These are phyloP conservation scores for Ormosia semicastrata DNA, from an alignment of 306 rosid species.

Conservation along the genomic window DNA sequence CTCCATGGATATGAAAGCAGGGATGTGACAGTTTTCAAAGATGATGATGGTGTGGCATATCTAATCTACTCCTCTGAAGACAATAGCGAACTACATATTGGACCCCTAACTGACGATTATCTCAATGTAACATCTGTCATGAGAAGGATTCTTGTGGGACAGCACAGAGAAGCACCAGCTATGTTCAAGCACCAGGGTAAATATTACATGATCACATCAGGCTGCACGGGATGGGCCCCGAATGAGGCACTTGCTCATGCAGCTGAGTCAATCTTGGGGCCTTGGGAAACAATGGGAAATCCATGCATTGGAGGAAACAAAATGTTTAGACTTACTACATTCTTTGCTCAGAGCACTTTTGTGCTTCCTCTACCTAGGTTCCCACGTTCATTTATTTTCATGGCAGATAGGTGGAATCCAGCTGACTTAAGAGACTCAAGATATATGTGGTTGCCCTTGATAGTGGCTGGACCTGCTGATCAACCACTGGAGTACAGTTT, in stretches of 20 bases:
- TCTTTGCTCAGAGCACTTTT: conserved; percentile 86
- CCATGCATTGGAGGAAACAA: conserved; percentile 90
- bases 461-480: conserved; percentile 74
- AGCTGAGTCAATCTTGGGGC: conserved; percentile 80
- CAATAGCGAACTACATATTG: conserved; percentile 79
- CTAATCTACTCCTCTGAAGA: conserved; percentile 84
- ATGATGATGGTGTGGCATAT: conserved; percentile 79
- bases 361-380: conserved; percentile 65
- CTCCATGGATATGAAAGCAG: conserved; percentile 88
- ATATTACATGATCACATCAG: conserved; percentile 95
- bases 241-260: conserved; percentile 85
- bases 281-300: conserved; percentile 92
- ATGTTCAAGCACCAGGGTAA: conserved; percentile 81
- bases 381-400: conserved; percentile 71
- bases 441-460: conserved; percentile 92
- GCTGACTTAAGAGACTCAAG: conserved; percentile 79
- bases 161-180: conserved; percentile 92
- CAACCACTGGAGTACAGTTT: conserved; percentile 65
- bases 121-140: conserved; percentile 52
- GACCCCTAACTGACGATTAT: conserved; percentile 76
- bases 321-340: conserved; percentile 59
- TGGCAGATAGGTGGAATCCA: conserved; percentile 97
- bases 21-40: conserved; percentile 92
- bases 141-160: conserved; percentile 75
- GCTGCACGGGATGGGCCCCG: conserved; percentile 97